Evolutionary conservation across 2,329 filamentous ascomycete species (phyloP).

Genomic region (Diplodia scrobiculata): DNA sequence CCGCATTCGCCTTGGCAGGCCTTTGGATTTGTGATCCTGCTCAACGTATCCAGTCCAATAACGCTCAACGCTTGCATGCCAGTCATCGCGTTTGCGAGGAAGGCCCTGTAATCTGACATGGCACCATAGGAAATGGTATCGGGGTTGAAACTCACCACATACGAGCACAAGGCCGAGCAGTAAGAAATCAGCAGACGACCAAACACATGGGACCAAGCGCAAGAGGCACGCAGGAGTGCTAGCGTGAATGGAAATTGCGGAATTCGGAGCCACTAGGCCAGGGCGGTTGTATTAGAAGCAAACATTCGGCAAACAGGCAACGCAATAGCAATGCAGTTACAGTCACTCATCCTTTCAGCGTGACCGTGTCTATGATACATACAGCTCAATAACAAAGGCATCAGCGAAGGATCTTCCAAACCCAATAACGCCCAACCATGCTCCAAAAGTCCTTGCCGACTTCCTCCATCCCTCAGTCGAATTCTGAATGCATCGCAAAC

Average conservation of each 20-base stretch:
- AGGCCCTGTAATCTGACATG: background rate
- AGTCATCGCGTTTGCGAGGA: background rate
- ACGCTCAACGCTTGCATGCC: background rate
- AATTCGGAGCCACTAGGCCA: too few relatives aligned
- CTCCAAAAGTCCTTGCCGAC: background rate
- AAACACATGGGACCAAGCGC: background rate
- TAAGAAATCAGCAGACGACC: background rate
- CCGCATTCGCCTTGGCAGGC: conserved; percentile 5
- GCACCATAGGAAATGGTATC: background rate
- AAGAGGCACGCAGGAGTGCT: background rate
- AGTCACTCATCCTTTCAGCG: background rate
- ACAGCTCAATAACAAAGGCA: background rate
- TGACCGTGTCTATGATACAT: background rate
- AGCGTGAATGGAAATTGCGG: too few relatives aligned
- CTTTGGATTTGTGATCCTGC: background rate
- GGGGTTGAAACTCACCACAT: background rate
- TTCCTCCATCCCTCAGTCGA: background rate
- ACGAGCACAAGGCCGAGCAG: background rate
- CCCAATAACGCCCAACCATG: background rate
- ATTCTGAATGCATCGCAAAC: background rate
- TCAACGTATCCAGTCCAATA: background rate
- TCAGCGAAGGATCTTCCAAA: background rate
- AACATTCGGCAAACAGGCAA: background rate
- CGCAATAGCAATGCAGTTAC: background rate
- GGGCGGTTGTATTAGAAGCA: background rate